Base-by-base conservation (phyloP, 805 yeast genomes). In the Ogataea neopini region DNA sequence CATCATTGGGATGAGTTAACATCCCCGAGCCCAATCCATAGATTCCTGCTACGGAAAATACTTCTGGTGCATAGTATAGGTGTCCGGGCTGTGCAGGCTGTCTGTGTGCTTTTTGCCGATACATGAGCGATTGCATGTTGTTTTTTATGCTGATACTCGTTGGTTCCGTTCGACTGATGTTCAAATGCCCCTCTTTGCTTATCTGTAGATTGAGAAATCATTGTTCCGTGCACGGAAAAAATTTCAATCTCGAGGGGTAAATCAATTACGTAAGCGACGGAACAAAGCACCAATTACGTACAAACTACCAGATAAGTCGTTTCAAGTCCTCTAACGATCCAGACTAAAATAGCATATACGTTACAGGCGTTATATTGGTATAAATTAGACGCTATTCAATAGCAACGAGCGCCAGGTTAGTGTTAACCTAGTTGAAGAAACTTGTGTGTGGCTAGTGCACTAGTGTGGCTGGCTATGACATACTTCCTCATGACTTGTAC, bases 21-120 rank as follows among this genome's bases (percentile, higher is more conserved):
- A 15, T 15, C 9, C 17, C 38, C 13, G 25, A n/a, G 25, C 38
- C 10, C 26, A 42, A 34, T 11, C 45, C 45, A 17, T 22, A 34
- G 6, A 42, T 33, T 20, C 45, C 45, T 9, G 45, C 39, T 7
- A 42, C 39, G 2, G 42, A 39, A n/a, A 39, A 39, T 25, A 39
- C 42, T 17, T 26, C 42, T 11, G 42, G 34, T 13, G 42, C 32
- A 22, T 17, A 23, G 32, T 26, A 39, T 22, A 33, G 15, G 15
- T 17, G 33, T 14, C 33, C 22, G 5, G 15, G 22, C 15, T 10
- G 18, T 15, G 42, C 42, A 11, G 23, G 22, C 15, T 18, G 33
- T 26, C 42, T 39, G 6, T 17, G 15, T 18, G 32, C 14, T 17
- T 29, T 39, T 17, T 28, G 22, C 15, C 23, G 42, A n/a, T 15